Percentiles rank a stretch among this genome's conserved stretches.
Evolutionary conservation across 129 eudicot species (phyloP).

Genomic region (Centella asiatica): DNA sequence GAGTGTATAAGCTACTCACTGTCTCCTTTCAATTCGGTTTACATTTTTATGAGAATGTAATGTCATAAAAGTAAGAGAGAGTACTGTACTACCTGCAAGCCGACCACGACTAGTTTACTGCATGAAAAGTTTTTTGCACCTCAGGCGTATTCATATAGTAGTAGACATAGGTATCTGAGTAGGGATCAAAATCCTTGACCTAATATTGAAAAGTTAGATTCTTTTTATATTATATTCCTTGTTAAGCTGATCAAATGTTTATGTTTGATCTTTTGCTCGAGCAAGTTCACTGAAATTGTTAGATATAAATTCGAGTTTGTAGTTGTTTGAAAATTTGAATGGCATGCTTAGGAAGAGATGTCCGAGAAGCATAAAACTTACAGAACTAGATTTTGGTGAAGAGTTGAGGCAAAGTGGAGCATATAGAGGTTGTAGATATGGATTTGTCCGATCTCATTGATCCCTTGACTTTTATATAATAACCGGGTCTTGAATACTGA

Average conservation of each 20-base stretch:
- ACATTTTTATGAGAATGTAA: neutral
- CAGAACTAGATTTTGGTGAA: conserved; percentile 26
- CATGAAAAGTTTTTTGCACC: conserved; percentile 50
- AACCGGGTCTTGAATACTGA: too few species aligned
- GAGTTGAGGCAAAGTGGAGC: conserved; percentile 31
- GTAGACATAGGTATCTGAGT: conserved; percentile 28
- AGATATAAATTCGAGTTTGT: too few species aligned
- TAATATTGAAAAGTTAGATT: conserved; percentile 4
- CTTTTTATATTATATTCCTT: neutral
- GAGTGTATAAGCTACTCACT: neutral
- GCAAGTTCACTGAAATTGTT: too few species aligned
- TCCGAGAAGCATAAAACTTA: conserved; percentile 18
- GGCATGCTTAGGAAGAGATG: neutral
- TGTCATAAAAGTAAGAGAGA: neutral
- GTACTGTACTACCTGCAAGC: conserved; percentile 33
- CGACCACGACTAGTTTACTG: conserved; percentile 26
- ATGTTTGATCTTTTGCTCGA: neutral
- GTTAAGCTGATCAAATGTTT: neutral
- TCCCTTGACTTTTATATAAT: conserved; percentile 10
- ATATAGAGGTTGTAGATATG: conserved; percentile 40
- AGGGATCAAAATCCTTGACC: conserved; percentile 43
- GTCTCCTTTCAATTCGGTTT: neutral
- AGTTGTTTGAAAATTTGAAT: too few species aligned
- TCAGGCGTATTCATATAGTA: conserved; percentile 33
- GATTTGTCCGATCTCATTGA: conserved; percentile 15